Evolutionary conservation across 352 stramenopile genomes (phyloP), one percentile per base, ranked within the genome.

Genomic region (Globisporangium cystogenes): DNA sequence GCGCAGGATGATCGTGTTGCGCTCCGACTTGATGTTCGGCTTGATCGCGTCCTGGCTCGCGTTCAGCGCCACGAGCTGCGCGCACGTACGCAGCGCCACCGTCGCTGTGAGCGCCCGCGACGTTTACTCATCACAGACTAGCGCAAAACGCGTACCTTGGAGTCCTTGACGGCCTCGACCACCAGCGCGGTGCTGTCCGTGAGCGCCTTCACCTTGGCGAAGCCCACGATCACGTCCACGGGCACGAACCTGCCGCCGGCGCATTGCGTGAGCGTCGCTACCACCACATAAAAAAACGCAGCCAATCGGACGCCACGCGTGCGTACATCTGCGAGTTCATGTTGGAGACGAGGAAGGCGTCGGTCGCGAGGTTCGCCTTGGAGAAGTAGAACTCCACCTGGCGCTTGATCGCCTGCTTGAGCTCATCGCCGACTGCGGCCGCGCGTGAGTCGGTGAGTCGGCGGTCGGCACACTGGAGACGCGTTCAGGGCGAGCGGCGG

Each of bases 371-470:
- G 54, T 96, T 97, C 54, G 69, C 65, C 43, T 76, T 82, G 35
- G 87, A 96, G 57, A 97, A 96, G 71, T 96, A 97, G 68, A 96
- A 96, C 65, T 96, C 89, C 42, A 96, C 79, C 61, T 96, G 86
- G 60, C 68, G 68, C 63, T 91, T 87, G 58, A 96, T 81, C 20
- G 82, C 81, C 27, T 86, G 60, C 61, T 89, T 88, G 36, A 95
- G 67, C 51, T 87, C 78, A 43, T 82, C 71, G 53, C 69, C 72
- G 42, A 74, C 74, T 87, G 61, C 35, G 11, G 39, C 41, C 20
- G 24, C 14, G 21, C 37, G 41, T 41, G 16, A 6, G 29, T n/a
- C 16, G 3, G 15, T 15, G 15, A 15, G 14, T n/a, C n/a, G n/a
- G n/a, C n/a, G n/a, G n/a, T n/a, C n/a, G n/a, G n/a, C 11, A 18